Conservation (phyloP, 2,329 filamentous ascomycete genomes). For the Aspergillus quadrilineatus region DNA sequence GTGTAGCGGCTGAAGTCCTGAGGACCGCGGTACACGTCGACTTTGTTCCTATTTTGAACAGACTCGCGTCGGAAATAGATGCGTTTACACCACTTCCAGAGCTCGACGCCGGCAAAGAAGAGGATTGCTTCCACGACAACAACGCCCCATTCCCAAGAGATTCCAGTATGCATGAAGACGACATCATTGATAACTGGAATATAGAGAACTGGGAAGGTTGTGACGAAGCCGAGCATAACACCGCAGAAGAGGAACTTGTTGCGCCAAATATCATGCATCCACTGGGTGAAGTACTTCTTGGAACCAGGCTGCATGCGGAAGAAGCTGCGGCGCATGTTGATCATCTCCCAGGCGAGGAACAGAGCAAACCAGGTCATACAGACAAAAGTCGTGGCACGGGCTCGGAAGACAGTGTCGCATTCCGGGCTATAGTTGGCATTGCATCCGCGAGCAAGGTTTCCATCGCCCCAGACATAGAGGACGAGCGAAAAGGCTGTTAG, state of each 20-base stretch:
- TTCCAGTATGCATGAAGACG: conserved; percentile 66
- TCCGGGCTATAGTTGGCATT: conserved; percentile 56
- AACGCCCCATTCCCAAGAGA: conserved; percentile 69
- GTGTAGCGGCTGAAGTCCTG: conserved; percentile 33
- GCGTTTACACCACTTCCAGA: conserved; percentile 68
- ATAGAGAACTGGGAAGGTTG: conserved; percentile 62
- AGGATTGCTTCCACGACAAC: conserved; percentile 61
- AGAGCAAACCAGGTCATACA: conserved; percentile 74
- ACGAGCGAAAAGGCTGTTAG: conserved; percentile 64
- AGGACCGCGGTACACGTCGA: conserved; percentile 3
- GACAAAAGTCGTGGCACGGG: conserved; percentile 70
- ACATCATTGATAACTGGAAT: conserved; percentile 65
- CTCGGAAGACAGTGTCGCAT: conserved; percentile 67
- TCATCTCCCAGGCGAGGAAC: conserved; percentile 77
- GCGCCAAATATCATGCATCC: conserved; percentile 66
- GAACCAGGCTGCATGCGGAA: conserved; percentile 69
- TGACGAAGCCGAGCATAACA: conserved; percentile 57
- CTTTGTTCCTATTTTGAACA: conserved; percentile 2
- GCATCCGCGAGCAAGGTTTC: conserved; percentile 60
- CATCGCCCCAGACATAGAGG: conserved; percentile 61
- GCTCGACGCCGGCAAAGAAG: conserved; percentile 65
- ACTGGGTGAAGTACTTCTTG: conserved; percentile 63
- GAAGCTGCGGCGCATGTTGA: conserved; percentile 69
- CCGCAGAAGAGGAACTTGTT: conserved; percentile 72
- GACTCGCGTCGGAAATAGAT: conserved; percentile 47